Evolutionary conservation across 352 stramenopile genomes (phyloP).

Genomic region (Phytopythium ostracodes): DNA sequence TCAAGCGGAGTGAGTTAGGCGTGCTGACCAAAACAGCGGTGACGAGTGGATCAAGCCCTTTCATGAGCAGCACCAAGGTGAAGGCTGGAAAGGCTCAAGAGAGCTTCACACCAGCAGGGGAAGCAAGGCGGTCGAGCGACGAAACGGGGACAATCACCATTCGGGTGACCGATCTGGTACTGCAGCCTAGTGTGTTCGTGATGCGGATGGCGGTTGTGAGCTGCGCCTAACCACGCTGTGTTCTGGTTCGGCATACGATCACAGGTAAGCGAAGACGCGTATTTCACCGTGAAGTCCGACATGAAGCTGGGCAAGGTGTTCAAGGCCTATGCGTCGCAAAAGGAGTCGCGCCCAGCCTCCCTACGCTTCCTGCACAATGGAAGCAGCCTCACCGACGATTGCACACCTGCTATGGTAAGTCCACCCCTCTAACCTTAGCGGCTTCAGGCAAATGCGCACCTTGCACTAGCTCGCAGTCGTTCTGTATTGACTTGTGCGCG

Average conservation of each 20-base stretch:
- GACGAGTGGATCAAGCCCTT: neutral
- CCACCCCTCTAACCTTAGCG: too few species aligned
- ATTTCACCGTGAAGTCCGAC: neutral
- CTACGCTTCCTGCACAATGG: neutral
- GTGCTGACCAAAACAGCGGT: neutral
- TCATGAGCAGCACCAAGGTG: neutral
- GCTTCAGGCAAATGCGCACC: too few species aligned
- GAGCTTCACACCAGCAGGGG: neutral
- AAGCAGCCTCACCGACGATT: neutral
- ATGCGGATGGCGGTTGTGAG: too few species aligned
- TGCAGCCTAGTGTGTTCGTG: neutral
- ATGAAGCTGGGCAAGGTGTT: conserved; percentile 1
- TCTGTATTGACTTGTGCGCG: too few species aligned
- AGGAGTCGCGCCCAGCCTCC: neutral
- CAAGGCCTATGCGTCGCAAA: neutral
- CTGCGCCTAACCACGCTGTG: too few species aligned
- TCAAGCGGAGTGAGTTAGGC: neutral
- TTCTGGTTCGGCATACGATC: too few species aligned
- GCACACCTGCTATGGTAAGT: neutral
- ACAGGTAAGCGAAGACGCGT: neutral
- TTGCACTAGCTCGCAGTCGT: too few species aligned
- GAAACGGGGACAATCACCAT: neutral
- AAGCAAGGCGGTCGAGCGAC: neutral
- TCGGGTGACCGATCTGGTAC: neutral
- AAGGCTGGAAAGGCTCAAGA: neutral